Evolutionary conservation across 352 stramenopile species (phyloP).

Genomic region (Pythium utonaiense): DNA sequence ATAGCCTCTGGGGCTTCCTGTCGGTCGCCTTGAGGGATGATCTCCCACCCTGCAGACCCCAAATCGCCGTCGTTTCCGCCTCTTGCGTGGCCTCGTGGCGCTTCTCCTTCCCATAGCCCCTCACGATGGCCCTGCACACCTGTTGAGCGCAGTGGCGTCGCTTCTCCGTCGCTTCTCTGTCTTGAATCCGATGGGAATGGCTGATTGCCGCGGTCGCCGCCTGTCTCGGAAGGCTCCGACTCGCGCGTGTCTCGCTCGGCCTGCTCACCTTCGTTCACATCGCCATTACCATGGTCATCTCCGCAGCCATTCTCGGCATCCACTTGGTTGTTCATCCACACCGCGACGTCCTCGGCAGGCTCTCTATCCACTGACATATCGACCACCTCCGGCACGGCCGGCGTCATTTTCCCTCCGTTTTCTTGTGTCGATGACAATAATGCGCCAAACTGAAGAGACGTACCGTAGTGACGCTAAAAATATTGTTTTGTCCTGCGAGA

Average conservation of each 20-base stretch:
- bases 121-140: not conserved
- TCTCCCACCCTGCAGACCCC: not conserved
- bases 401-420: not conserved
- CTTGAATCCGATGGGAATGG: not conserved
- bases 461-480: conserved; percentile 4
- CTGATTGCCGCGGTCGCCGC: not conserved
- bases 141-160: not conserved
- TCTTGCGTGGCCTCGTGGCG: not conserved
- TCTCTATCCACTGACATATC: not conserved
- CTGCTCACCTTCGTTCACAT: not conserved
- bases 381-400: not conserved
- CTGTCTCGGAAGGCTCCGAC: not conserved
- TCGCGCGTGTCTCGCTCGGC: not conserved
- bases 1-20: not conserved
- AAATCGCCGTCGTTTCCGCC: not conserved
- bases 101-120: not conserved
- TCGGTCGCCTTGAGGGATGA: not conserved
- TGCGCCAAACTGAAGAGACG: not conserved
- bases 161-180: not conserved
- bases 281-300: not conserved
- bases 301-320: not conserved
- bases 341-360: not conserved
- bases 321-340: not conserved
- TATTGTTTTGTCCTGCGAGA: conserved; percentile 19
- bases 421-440: not conserved